A percentile compares a stretch with the other conserved stretches of the same genome.
These are phyloP conservation scores for Phytophthora tubulina DNA, from an alignment of 352 stramenopile genomes.

Conservation along the genomic window DNA sequence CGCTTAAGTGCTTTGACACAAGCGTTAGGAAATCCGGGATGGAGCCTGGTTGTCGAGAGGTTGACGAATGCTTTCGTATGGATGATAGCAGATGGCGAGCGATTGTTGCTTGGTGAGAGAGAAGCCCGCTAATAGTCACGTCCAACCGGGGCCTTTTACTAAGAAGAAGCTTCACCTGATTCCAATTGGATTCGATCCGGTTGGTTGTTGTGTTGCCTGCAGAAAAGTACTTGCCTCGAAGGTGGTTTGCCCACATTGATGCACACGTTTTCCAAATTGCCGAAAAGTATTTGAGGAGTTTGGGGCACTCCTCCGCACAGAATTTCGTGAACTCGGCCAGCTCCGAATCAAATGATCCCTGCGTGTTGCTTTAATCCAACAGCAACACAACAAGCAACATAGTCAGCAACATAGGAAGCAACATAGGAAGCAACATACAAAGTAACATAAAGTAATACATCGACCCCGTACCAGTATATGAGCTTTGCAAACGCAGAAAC, in stretches of 20 bases:
- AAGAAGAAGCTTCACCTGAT: slow-evolving; percentile 34
- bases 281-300: slow-evolving; percentile 17
- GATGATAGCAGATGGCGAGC: slow-evolving; percentile 6
- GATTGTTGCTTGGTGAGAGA: slow-evolving; percentile 19
- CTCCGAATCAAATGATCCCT: neutral
- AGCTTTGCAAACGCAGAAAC: slow-evolving; percentile 11
- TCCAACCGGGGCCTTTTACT: slow-evolving; percentile 14
- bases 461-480: slow-evolving; percentile 6
- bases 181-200: slow-evolving; percentile 34
- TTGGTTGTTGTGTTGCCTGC: slow-evolving; percentile 37
- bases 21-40: neutral
- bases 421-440: slow-evolving; percentile 1
- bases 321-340: neutral
- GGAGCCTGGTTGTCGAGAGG: neutral
- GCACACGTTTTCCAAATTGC: slow-evolving; percentile 24
- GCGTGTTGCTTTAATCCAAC: neutral
- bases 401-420: slow-evolving; percentile 11
- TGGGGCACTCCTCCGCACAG: slow-evolving; percentile 2
- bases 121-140: slow-evolving; percentile 14
- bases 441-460: neutral
- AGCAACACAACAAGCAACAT: slow-evolving; percentile 1
- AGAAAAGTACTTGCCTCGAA: slow-evolving; percentile 15
- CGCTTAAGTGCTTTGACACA: neutral
- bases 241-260: slow-evolving; percentile 32
- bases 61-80: neutral